These are phyloP conservation scores for Chenopodium formosanum DNA, from an alignment of 148 eudicot species.

Conservation along the genomic window DNA sequence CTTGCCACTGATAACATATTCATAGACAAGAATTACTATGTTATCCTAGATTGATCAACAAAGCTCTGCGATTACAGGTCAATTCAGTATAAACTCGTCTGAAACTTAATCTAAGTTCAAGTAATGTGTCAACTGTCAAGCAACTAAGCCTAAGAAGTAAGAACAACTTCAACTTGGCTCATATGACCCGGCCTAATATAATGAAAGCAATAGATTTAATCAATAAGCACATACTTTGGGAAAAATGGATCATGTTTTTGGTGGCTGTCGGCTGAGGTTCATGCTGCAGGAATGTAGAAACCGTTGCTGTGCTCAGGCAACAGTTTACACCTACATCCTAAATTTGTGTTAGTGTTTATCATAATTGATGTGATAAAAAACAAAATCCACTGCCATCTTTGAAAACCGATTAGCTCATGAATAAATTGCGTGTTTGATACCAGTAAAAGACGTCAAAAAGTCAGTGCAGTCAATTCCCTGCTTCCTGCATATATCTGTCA, in stretches of 20 bases:
- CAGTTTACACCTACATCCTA: constrained; percentile 53
- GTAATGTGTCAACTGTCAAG: not conserved
- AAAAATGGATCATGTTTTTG: constrained; percentile 74
- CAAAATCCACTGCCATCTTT: not conserved
- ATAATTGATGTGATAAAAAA: not conserved
- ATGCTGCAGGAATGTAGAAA: constrained; percentile 34
- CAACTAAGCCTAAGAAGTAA: not conserved
- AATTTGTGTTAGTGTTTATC: not conserved
- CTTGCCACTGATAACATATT: constrained; percentile 45
- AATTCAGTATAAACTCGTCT: not conserved
- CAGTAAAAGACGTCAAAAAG: constrained; percentile 60
- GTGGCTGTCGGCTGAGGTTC: constrained; percentile 70
- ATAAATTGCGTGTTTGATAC: constrained; percentile 25
- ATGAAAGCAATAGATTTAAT: not conserved
- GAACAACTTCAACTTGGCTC: not conserved
- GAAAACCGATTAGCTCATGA: not conserved
- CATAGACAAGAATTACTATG: not conserved
- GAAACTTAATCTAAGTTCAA: not conserved
- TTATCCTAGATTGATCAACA: not conserved
- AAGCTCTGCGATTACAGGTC: not conserved
- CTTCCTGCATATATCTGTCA: constrained; percentile 37
- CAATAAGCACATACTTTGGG: constrained; percentile 60
- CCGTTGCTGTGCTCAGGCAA: constrained; percentile 53
- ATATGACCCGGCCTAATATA: not conserved
- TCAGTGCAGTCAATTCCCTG: constrained; percentile 55